phyloP scores from a whole-genome alignment of 1,139 yeast species.

The Saccharomyces hybrid region DNA sequence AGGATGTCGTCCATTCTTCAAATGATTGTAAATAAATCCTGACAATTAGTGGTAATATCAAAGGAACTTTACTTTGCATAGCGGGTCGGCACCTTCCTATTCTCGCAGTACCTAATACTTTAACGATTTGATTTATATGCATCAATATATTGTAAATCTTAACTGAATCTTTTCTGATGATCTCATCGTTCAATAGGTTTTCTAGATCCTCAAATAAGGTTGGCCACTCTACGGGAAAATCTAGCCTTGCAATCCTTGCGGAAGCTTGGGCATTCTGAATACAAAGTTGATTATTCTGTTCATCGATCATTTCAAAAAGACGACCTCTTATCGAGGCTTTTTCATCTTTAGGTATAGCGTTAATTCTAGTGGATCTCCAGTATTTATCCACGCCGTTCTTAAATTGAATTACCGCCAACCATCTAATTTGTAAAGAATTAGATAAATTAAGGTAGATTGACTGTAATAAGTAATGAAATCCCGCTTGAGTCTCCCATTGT shows the following conservation, averaged over 20 bases:
- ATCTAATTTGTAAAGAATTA: slow-evolving; percentile 57
- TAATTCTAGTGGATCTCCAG: slow-evolving; percentile 64
- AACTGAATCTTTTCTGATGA: slow-evolving; percentile 38
- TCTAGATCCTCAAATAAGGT: slow-evolving; percentile 59
- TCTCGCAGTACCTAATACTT: slow-evolving; percentile 62
- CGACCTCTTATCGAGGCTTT: slow-evolving; percentile 53
- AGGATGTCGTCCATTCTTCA: slow-evolving; percentile 48
- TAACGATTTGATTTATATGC: slow-evolving; percentile 69
- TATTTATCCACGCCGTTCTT: slow-evolving; percentile 79
- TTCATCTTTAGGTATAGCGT: slow-evolving; percentile 59
- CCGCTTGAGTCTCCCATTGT: slow-evolving; percentile 57
- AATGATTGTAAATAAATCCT: slow-evolving; percentile 54
- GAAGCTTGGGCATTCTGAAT: slow-evolving; percentile 81
- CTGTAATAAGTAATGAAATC: slow-evolving; percentile 53
- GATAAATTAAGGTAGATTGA: slow-evolving; percentile 53
- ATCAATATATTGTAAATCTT: slow-evolving; percentile 55
- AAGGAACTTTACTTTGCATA: slow-evolving; percentile 63
- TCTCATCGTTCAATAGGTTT: slow-evolving; percentile 39
- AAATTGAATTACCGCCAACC: slow-evolving; percentile 82
- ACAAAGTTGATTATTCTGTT: slow-evolving; percentile 63
- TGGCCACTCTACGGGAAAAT: slow-evolving; percentile 88
- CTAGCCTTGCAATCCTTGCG: slow-evolving; percentile 70
- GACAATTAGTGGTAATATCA: slow-evolving; percentile 51
- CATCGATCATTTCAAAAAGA: slow-evolving; percentile 54
- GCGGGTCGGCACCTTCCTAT: slow-evolving; percentile 79